These are phyloP conservation scores for Mucor lusitanicus DNA, from an alignment of 371 early-diverging fungal species.

Conservation along the genomic window DNA sequence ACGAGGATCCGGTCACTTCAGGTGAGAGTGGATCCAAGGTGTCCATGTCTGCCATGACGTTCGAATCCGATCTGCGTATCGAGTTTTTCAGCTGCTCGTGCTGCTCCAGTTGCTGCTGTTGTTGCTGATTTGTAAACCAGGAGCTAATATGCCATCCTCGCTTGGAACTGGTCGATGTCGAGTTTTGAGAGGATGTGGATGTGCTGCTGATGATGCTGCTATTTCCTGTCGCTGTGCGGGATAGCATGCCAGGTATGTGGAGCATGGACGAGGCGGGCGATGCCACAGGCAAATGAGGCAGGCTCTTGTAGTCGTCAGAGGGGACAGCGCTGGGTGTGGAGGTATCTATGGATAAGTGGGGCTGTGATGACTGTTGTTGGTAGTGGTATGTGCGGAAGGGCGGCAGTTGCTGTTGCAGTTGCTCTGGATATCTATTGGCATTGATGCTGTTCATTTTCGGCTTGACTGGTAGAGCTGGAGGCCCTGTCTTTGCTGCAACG, in stretches of 20 bases:
- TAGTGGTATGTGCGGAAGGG: neutral
- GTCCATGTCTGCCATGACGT: neutral
- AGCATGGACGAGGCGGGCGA: conserved; percentile 13
- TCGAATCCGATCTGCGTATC: conserved; percentile 9
- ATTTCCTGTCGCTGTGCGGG: conserved; percentile 29
- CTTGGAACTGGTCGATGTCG: conserved; percentile 15
- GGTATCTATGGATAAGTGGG: conserved; percentile 9
- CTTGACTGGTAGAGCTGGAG: conserved; percentile 25
- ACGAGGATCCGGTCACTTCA: neutral
- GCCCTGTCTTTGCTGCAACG: conserved; percentile 22
- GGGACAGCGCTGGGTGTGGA: neutral
- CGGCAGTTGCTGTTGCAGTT: neutral
- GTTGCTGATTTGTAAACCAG: conserved; percentile 20
- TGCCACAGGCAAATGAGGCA: neutral
- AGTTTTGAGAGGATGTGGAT: conserved; percentile 27
- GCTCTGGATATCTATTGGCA: conserved; percentile 2
- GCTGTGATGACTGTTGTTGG: neutral
- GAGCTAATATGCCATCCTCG: conserved; percentile 27
- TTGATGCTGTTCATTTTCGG: conserved; percentile 5
- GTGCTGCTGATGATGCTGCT: conserved; percentile 24
- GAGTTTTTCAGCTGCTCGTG: conserved; percentile 20
- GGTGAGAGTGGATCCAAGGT: neutral
- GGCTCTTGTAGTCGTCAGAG: neutral
- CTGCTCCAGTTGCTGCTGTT: conserved; percentile 12
- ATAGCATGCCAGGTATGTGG: conserved; percentile 20